A percentile compares a stretch with the other conserved stretches of the same genome.
Evolutionary conservation across 2,329 filamentous ascomycete species (phyloP).

Genomic region (Nemania bipapillata): DNA sequence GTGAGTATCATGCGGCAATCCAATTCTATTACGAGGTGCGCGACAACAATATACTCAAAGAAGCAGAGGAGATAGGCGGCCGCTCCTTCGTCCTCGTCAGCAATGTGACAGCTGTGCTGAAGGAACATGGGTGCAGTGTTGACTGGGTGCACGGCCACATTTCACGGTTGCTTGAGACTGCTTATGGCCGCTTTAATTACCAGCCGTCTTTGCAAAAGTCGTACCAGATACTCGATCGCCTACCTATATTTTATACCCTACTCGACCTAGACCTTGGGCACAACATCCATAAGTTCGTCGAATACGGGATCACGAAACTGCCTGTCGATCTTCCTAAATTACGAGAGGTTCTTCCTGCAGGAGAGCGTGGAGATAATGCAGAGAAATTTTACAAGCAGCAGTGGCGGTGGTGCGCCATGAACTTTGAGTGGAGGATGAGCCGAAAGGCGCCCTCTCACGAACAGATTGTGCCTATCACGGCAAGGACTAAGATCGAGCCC

Average conservation of each 20-base stretch:
- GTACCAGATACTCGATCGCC: conserved; percentile 20
- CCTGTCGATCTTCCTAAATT: conserved; percentile 22
- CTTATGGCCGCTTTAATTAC: conserved; percentile 21
- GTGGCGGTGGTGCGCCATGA: conserved; percentile 37
- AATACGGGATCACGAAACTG: conserved; percentile 16
- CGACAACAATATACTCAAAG: conserved; percentile 19
- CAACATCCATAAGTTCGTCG: conserved; percentile 26
- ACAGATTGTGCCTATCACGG: conserved; percentile 28
- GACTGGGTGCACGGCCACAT: conserved; percentile 21
- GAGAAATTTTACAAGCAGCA: conserved; percentile 31
- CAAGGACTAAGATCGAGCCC: conserved; percentile 24
- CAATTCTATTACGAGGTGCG: conserved; percentile 15
- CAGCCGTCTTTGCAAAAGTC: conserved; percentile 5
- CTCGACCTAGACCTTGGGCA: conserved; percentile 26
- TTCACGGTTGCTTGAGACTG: conserved; percentile 19
- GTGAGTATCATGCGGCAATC: conserved; percentile 28
- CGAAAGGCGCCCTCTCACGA: conserved; percentile 11
- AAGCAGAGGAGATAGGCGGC: conserved; percentile 28
- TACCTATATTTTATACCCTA: conserved; percentile 31
- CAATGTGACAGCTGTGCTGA: conserved; percentile 19
- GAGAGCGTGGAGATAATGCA: neutral
- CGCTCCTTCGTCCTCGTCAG: conserved; percentile 22
- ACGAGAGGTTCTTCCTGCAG: neutral
- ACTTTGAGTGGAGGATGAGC: conserved; percentile 34
- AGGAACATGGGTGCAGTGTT: neutral